A percentile compares a stretch with the other conserved stretches of the same genome.
Evolutionary conservation across 2,329 filamentous ascomycete species (phyloP).

Genomic region (Tolypocladium paradoxum): DNA sequence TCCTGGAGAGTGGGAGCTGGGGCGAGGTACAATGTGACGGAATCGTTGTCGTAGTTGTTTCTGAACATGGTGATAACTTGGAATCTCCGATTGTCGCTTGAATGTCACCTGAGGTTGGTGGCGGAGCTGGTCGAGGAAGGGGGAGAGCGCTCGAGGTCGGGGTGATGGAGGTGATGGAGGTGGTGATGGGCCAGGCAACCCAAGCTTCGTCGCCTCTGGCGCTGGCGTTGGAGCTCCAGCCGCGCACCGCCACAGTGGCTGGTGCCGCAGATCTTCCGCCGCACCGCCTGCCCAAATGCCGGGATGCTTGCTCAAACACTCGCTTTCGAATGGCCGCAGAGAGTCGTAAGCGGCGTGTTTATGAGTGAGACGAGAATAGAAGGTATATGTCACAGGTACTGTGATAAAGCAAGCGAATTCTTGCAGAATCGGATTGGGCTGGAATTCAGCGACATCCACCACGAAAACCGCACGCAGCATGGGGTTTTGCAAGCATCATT

Average conservation of each 20-base stretch:
- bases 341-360: background rate
- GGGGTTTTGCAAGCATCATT: background rate
- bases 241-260: slow-evolving; percentile 2
- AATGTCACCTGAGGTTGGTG: slow-evolving; percentile 1
- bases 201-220: slow-evolving; percentile 12
- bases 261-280: slow-evolving; percentile 4
- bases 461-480: background rate
- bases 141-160: slow-evolving; percentile 2
- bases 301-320: background rate
- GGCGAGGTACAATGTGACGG: slow-evolving; percentile 83
- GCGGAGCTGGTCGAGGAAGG: background rate
- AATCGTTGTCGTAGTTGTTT: slow-evolving; percentile 99
- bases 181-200: slow-evolving; percentile 8
- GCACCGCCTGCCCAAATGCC: slow-evolving; percentile 9
- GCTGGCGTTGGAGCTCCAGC: background rate
- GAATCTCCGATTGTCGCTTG: slow-evolving; percentile 2
- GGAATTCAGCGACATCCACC: background rate
- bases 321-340: background rate
- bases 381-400: no score
- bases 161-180: background rate
- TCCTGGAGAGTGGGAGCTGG: slow-evolving; percentile 1
- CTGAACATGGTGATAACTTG: slow-evolving; percentile 68
- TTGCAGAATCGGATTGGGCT: background rate
- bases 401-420: background rate
- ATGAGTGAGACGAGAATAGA: background rate